Evolutionary conservation across 2,329 filamentous ascomycete genomes (phyloP), one percentile per base, ranked within the genome.

Genomic region (Xylariaceae sp.): DNA sequence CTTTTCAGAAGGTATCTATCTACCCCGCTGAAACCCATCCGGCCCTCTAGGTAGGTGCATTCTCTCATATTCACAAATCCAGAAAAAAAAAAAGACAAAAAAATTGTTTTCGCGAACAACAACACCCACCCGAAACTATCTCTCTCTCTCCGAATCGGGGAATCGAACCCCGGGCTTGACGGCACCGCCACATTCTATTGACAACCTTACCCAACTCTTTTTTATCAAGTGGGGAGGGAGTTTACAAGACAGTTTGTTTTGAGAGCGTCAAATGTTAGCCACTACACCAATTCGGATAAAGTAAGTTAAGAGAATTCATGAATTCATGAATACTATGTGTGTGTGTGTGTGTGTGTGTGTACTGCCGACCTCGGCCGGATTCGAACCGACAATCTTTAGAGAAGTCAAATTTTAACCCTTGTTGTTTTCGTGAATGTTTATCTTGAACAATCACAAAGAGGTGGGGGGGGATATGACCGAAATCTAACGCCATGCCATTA

Each of bases 251-350:
- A 19, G 19, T 19, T 19, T 19, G 19, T 19, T 19, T 19, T 68
- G 67, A 70, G 67, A 68, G 67, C 66, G 67, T 65, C 62, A 66
- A 67, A 68, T 69, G 67, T 69, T 68, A 61, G 62, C 66, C 67
- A 69, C 65, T 65, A 65, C 64, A 68, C 65, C 71, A 67, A 67
- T 68, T 69, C 67, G 67, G 67, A 44, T 19, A 12, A 31, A 4
- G 31, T 44, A 44, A 2, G 12, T 12, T 19, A 19, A 19, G 19
- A 19, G 19, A 19, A 19, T 19, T 19, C 19, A 19, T 19, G 19
- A 19, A 19, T 2, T 2, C 19, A 19, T 19, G 19, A 19, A 19
- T 2, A 19, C 19, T 19, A 2, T 19, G 19, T 19, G 19, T 19
- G 1, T 19, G 19, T 19, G 19, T 19, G 19, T 19, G 19, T 19